Percentiles rank a stretch among this genome's conserved stretches.
Evolutionary conservation across 2,329 filamentous ascomycete genomes (phyloP).

Genomic region (Fusarium concolor): DNA sequence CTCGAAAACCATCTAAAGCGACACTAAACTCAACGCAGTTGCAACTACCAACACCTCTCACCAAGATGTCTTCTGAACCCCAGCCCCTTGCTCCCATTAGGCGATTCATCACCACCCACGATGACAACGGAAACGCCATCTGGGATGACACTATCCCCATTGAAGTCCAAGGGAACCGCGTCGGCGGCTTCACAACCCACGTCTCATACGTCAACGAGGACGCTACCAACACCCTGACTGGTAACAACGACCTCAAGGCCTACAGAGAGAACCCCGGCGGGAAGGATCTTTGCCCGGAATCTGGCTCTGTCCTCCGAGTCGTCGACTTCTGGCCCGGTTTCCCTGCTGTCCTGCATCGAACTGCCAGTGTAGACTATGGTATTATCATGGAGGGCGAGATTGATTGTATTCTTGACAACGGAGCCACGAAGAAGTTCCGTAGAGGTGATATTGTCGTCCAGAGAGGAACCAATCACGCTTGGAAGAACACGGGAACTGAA

Average conservation of each 20-base stretch:
- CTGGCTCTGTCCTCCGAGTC: constrained; percentile 33
- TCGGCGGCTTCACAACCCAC: constrained; percentile 37
- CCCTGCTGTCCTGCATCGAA: constrained; percentile 39
- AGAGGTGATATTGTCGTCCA: constrained; percentile 42
- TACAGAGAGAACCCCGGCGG: constrained; percentile 35
- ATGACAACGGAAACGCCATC: constrained; percentile 32
- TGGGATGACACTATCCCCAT: constrained; percentile 34
- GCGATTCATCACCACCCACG: constrained; percentile 40
- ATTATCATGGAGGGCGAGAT: constrained; percentile 40
- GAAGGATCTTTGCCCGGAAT: constrained; percentile 34
- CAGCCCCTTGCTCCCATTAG: constrained; percentile 31
- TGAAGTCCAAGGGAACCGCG: constrained; percentile 26
- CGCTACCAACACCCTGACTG: constrained; percentile 19
- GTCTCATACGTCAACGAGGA: constrained; percentile 37
- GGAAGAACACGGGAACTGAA: constrained; percentile 38
- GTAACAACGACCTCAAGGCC: constrained; percentile 29
- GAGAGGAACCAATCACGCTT: constrained; percentile 42
- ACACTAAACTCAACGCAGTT: not conserved
- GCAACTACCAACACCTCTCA: not conserved
- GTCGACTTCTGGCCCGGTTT: constrained; percentile 41
- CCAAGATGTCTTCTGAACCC: constrained; percentile 28
- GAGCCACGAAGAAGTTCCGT: constrained; percentile 27
- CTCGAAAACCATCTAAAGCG: not conserved
- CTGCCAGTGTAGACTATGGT: constrained; percentile 41
- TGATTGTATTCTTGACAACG: constrained; percentile 39